These are phyloP conservation scores for Hypoxylon sp. DNA, from an alignment of 2,329 filamentous ascomycete genomes.

Conservation along the genomic window DNA sequence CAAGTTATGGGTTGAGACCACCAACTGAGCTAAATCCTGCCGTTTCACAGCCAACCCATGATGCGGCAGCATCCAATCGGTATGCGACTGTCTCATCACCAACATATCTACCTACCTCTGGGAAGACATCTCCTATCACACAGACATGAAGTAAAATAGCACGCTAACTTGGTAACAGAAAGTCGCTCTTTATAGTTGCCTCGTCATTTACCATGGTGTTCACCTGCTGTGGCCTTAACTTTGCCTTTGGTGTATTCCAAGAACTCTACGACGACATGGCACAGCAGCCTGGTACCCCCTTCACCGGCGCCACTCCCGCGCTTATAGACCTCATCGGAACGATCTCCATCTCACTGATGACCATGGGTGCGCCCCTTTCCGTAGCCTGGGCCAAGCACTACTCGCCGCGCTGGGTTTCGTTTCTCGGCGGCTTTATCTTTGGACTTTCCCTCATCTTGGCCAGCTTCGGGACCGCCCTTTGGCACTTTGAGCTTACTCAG, in stretches of 20 bases:
- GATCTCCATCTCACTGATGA: slow-evolving; percentile 21
- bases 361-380: slow-evolving; percentile 12
- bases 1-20: not conserved
- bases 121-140: not conserved
- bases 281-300: slow-evolving; percentile 11
- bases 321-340: slow-evolving; percentile 23
- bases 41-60: not conserved
- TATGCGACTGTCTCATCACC: not conserved
- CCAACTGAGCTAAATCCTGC: not conserved
- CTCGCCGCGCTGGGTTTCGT: slow-evolving; percentile 17
- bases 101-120: not conserved
- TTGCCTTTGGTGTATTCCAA: slow-evolving; percentile 23
- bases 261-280: slow-evolving; percentile 23
- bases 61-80: slow-evolving; percentile 7
- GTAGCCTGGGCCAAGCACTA: slow-evolving; percentile 24
- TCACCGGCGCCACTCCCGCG: slow-evolving; percentile 15
- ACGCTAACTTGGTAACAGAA: slow-evolving; percentile 6
- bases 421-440: slow-evolving; percentile 17
- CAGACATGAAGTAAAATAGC: not conserved
- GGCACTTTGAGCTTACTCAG: slow-evolving; percentile 24
- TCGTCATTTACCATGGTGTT: slow-evolving; percentile 19
- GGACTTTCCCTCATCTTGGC: slow-evolving; percentile 14
- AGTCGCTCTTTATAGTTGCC: slow-evolving; percentile 23
- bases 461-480: slow-evolving; percentile 5
- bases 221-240: slow-evolving; percentile 19